Percentiles rank a stretch among this genome's conserved stretches.
Evolutionary conservation across 345 rosid genomes (phyloP).

Genomic region (Linum trigynum): DNA sequence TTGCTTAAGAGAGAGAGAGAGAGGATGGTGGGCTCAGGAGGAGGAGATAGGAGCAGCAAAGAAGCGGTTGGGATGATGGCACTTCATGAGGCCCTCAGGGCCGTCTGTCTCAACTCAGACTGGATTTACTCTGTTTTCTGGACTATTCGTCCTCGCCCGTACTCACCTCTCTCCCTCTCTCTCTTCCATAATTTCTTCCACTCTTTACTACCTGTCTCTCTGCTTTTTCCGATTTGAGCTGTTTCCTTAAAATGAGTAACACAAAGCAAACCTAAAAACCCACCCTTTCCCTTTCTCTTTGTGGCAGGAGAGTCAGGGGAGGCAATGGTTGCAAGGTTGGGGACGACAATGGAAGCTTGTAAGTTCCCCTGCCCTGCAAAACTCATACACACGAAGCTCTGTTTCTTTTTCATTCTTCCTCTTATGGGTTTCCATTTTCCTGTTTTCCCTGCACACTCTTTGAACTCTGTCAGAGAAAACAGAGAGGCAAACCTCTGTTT

Average conservation of each 20-base stretch:
- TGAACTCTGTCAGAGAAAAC: too few species aligned
- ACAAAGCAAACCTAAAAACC: too few species aligned
- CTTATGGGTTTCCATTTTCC: background rate
- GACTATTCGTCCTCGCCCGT: conserved; percentile 99
- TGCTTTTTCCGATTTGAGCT: conserved; percentile 5
- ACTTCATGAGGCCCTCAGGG: conserved; percentile 98
- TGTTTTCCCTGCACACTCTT: conserved; percentile 11
- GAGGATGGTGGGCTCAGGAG: conserved; percentile 89
- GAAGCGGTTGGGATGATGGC: conserved; percentile 99
- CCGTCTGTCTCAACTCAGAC: conserved; percentile 91
- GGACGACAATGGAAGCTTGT: conserved; percentile 98
- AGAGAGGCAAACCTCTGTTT: too few species aligned
- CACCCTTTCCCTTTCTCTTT: conserved; percentile 5
- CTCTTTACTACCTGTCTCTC: too few species aligned
- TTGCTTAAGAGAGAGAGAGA: conserved; percentile 11
- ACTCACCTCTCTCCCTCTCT: conserved; percentile 15
- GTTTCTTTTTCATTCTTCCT: background rate
- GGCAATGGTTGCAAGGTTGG: conserved; percentile 98
- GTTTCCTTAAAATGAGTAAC: conserved; percentile 22
- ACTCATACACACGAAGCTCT: background rate
- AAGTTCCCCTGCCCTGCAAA: conserved; percentile 27
- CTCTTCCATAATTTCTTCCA: background rate
- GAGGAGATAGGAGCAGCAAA: conserved; percentile 95
- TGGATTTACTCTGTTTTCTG: conserved; percentile 99
- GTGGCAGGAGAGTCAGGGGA: conserved; percentile 84